phyloP scores from a whole-genome alignment of 768 basidiomycete species.

The Pisolithus orientalis region DNA sequence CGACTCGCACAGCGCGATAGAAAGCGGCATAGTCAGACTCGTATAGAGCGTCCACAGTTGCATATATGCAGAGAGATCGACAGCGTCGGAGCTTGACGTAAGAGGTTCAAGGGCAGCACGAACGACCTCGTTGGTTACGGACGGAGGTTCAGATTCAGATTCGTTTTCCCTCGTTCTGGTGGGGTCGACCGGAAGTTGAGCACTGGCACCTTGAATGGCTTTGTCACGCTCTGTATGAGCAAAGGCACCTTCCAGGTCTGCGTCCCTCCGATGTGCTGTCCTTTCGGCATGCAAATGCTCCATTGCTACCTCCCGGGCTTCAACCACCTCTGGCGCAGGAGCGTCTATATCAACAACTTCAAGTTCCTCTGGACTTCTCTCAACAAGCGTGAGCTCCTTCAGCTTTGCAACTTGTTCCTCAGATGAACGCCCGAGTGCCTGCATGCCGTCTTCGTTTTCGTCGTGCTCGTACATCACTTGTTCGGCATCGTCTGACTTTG shows the following conservation, averaged over 20 bases:
- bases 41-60: constrained; percentile 91
- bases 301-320: constrained; percentile 18
- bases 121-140: constrained; percentile 13
- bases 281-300: constrained; percentile 23
- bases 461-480: constrained; percentile 66
- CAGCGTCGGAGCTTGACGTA: constrained; percentile 14
- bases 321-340: constrained; percentile 15
- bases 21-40: constrained; percentile 83
- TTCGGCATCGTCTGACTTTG: constrained; percentile 34
- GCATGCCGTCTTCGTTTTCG: constrained; percentile 67
- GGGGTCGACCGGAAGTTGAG: constrained; percentile 16
- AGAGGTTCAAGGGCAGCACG: constrained; percentile 15
- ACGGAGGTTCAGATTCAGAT: constrained; percentile 9
- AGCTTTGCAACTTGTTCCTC: constrained; percentile 81
- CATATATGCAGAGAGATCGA: constrained; percentile 40
- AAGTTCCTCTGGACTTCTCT: constrained; percentile 40
- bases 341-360: constrained; percentile 49
- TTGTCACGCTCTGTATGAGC: constrained; percentile 26
- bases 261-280: constrained; percentile 18
- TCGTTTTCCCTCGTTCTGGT: constrained; percentile 25
- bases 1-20: constrained; percentile 91
- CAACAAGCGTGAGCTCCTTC: constrained; percentile 71
- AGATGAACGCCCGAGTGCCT: constrained; percentile 83
- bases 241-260: constrained; percentile 43
- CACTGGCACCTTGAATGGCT: not conserved